Evolutionary conservation across 306 rosid genomes (phyloP), one percentile per base, ranked within the genome.

Genomic region (Castanopsis chinensis): DNA sequence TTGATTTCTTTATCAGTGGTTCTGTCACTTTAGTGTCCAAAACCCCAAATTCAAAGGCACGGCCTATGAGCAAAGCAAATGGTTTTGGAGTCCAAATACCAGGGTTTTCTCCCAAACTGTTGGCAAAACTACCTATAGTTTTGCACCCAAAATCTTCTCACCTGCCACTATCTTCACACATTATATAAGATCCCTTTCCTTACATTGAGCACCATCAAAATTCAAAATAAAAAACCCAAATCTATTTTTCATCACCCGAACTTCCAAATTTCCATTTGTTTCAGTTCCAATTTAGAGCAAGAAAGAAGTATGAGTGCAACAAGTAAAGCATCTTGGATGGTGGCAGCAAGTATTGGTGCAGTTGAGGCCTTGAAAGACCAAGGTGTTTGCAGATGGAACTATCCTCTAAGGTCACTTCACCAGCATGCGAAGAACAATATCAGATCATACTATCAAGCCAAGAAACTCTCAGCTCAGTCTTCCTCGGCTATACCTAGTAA

Each of bases 341-440:
- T 56, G 33, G 85, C 82, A 35, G 56, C 64, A 28, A 82, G 81
- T 55, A 72, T 82, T 32, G 85, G 85, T 72, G 85, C 70, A 27
- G 85, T 82, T 4, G 85, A 72, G 15, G 85, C 82, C 19, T 20
- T 82, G 70, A 82, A 82, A 63, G 82, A 82, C n/a, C 85, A 82
- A 71, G 82, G 85, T 5, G 30, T 76, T 37, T 82, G 85, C 12
- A 72, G 78, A 58, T 82, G 85, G 85, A 82, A 82, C 28, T 13
- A 57, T 27, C 57, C 82, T 33, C 33, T 77, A 9, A 77, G 78
- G 5, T 71, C 81, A 15, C 17, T 76, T 20, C 80, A 82, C 0
- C 85, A 82, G 17, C 78, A 82, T 28, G 76, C 73, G 14, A 81
- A 81, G 77, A 30, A 28, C 64, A 69, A 76, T 32, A 35, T 76